These are phyloP conservation scores for Fagopyrum tataricum DNA, from an alignment of 148 eudicot genomes.

Conservation along the genomic window DNA sequence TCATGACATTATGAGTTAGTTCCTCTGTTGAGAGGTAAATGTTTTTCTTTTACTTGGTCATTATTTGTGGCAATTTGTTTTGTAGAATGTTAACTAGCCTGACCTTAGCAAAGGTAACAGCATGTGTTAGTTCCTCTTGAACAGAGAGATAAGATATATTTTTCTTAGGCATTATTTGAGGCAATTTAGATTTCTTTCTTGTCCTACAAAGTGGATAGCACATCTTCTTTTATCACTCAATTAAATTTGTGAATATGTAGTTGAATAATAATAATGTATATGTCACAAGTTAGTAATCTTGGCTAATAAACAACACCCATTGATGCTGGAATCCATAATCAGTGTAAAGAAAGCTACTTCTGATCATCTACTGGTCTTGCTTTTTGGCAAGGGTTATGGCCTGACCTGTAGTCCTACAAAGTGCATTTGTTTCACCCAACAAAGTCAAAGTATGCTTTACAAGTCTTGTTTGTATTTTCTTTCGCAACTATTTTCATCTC, in stretches of 20 bases:
- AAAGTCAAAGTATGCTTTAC: neutral
- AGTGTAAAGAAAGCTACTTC: neutral
- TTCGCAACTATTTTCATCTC: neutral
- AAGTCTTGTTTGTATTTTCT: neutral
- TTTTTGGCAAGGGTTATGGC: neutral
- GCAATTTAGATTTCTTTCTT: neutral
- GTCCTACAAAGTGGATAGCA: neutral
- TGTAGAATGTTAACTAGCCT: neutral
- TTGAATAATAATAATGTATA: neutral
- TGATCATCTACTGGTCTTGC: neutral
- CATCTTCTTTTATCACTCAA: neutral
- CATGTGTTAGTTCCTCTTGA: neutral
- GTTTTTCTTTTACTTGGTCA: neutral
- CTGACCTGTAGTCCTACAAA: neutral
- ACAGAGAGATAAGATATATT: neutral
- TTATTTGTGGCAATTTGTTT: neutral
- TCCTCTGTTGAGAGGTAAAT: neutral
- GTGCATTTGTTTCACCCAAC: neutral
- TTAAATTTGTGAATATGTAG: neutral
- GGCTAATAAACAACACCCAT: neutral
- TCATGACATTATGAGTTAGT: neutral
- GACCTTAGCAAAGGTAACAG: neutral
- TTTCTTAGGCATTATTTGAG: neutral
- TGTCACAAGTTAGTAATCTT: neutral
- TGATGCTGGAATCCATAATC: neutral